Evolutionary conservation across 139 green algal genomes (phyloP), one percentile per base, ranked within the genome.

Genomic region (Chlorella sorokiniana): DNA sequence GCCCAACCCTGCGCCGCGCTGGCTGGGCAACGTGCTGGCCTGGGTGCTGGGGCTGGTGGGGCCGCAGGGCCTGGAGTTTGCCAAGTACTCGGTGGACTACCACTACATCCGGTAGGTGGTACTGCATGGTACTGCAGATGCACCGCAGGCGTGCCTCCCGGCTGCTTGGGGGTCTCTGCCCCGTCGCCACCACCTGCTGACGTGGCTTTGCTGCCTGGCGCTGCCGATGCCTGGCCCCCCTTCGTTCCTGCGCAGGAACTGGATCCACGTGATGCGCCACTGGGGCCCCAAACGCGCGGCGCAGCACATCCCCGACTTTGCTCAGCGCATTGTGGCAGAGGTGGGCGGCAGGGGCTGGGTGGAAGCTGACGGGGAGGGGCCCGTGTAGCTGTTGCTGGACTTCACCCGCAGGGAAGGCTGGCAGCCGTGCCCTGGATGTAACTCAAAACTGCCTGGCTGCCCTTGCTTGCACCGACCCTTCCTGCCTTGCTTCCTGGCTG

Each of bases 21-120:
- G 89, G 91, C 65, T 97, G 25, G 95, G 95, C 31, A 94, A 93
- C 76, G 44, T 95, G 3, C 85, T 98, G 23, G 95, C 95, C 0
- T 93, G 89, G 85, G 16, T 98, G 29, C 84, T 98, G 25, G 88
- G 85, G 25, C 64, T 84, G 56, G 68, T 99, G 37, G 94, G 94
- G 2, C 96, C 96, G 5, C 96, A 96, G 80, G 97, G 97, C 1
- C 81, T 99, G 22, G 96, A 99, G 86, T 99, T 99, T 91, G 97
- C 88, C 2, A 84, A 87, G 29, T 99, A 99, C 87, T 94, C 81
- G 41, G 90, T 99, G 7, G 96, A 99, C 78, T 99, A 99, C 80
- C 97, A 99, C 88, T 95, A 93, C 85, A 44, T 81, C 29, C 40
- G 78, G 78, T 76, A 31, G 68, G 51, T n/a, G n/a, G n/a, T n/a